These are phyloP conservation scores for Verticillium alfalfae DNA, from an alignment of 2,329 filamentous ascomycete species.

Conservation along the genomic window DNA sequence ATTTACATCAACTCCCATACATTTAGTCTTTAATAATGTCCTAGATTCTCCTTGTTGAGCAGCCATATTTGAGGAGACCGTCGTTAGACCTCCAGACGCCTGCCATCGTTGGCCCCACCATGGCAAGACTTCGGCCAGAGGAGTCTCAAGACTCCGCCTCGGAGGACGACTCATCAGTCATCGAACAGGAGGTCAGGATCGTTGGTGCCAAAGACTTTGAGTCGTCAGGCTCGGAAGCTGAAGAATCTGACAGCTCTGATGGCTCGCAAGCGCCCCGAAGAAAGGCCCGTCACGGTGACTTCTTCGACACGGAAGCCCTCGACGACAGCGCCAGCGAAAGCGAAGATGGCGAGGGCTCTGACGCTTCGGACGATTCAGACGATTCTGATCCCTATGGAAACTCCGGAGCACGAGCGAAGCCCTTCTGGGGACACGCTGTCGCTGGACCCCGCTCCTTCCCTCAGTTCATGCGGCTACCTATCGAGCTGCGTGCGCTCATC, in stretches of 20 bases:
- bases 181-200: background rate
- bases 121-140: background rate
- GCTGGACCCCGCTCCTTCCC: conserved; percentile 10
- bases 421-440: background rate
- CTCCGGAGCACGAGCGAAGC: background rate
- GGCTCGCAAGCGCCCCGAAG: background rate
- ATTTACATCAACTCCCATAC: background rate
- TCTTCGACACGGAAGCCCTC: background rate
- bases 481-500: conserved; percentile 24
- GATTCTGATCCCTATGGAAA: background rate
- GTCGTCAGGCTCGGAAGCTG: background rate
- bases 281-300: background rate
- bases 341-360: background rate
- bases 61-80: too few species aligned
- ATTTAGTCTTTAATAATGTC: background rate
- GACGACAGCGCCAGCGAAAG: background rate
- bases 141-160: background rate
- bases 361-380: background rate
- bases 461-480: conserved; percentile 21
- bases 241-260: background rate
- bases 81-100: too few species aligned
- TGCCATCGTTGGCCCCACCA: background rate
- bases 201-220: background rate
- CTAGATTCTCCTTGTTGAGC: too few species aligned
- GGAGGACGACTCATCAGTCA: background rate